These are phyloP conservation scores for Paspalum notatum DNA, from an alignment of 176 grass and related monocot genomes.

Conservation along the genomic window DNA sequence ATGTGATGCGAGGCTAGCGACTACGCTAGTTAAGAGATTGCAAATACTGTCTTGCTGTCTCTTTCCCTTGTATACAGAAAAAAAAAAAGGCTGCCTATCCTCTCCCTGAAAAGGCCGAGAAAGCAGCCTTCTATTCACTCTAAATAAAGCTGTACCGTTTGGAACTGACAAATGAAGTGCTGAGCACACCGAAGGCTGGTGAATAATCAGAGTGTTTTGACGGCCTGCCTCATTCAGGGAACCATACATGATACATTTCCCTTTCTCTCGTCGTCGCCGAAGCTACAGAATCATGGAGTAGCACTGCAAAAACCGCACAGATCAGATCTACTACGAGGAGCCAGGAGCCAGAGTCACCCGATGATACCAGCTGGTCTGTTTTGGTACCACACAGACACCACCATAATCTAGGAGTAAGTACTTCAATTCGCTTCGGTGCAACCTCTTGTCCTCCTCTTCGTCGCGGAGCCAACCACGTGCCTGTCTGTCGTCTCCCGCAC, in stretches of 20 bases:
- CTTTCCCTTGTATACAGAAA: neutral
- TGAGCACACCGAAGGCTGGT: conserved; percentile 2
- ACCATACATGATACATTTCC: conserved; percentile 12
- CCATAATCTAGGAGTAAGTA: neutral
- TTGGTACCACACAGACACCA: neutral
- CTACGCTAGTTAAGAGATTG: neutral
- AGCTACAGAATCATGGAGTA: neutral
- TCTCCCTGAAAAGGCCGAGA: conserved; percentile 16
- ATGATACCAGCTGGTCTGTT: neutral
- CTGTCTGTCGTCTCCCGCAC: no score
- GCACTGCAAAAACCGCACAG: neutral
- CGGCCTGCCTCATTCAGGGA: conserved; percentile 34
- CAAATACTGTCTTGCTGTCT: neutral
- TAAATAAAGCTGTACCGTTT: conserved; percentile 29
- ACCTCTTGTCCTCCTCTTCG: neutral
- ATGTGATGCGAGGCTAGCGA: neutral
- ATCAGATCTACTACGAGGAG: neutral
- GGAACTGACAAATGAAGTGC: conserved; percentile 17
- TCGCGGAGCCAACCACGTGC: neutral
- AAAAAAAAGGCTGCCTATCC: neutral
- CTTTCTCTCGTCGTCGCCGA: neutral
- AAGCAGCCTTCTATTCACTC: conserved; percentile 31
- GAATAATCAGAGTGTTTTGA: conserved; percentile 41
- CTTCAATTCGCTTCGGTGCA: neutral
- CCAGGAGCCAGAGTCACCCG: no score